Conservation (phyloP, 805 yeast genomes). For the Hanseniaspora thailandica region DNA sequence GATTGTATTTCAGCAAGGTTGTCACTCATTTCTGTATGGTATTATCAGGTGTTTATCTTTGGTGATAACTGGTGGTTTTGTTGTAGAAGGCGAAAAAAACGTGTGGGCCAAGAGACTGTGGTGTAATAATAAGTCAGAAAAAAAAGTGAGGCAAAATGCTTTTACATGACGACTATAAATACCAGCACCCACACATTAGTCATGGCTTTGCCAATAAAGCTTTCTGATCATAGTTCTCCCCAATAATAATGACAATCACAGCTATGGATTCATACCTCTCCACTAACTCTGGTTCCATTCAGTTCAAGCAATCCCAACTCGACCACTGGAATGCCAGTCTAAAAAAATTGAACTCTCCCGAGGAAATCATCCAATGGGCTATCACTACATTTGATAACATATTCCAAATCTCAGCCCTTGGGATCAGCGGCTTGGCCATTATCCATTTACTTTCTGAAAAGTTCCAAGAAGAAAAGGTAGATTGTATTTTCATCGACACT, state of each 20-base stretch:
- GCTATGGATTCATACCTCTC: conserved; percentile 11
- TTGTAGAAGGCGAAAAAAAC: too few relatives aligned
- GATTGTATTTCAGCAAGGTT: conserved; percentile 24
- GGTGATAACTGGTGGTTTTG: too few relatives aligned
- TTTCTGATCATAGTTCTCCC: too few relatives aligned
- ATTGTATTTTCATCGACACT: conserved; percentile 73
- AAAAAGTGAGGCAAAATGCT: too few relatives aligned
- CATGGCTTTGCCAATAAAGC: too few relatives aligned
- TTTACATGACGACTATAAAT: too few relatives aligned
- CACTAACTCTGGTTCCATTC: conserved; percentile 26
- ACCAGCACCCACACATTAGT: too few relatives aligned
- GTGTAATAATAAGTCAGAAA: too few relatives aligned
- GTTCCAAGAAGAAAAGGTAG: conserved; percentile 16
- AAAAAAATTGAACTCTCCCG: conserved; percentile 41
- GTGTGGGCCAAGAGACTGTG: too few relatives aligned
- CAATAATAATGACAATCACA: not conserved
- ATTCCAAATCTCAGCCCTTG: conserved; percentile 90
- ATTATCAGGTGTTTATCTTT: too few relatives aligned
- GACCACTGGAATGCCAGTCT: conserved; percentile 55
- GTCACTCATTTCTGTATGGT: conserved; percentile 22
- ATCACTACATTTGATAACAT: conserved; percentile 68
- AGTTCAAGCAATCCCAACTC: conserved; percentile 43
- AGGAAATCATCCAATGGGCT: conserved; percentile 73
- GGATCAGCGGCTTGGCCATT: conserved; percentile 81
- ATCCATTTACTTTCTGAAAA: conserved; percentile 51